Evolutionary conservation across 306 rosid species (phyloP), one percentile per base, ranked within the genome.

Genomic region (Fagus sylvatica): DNA sequence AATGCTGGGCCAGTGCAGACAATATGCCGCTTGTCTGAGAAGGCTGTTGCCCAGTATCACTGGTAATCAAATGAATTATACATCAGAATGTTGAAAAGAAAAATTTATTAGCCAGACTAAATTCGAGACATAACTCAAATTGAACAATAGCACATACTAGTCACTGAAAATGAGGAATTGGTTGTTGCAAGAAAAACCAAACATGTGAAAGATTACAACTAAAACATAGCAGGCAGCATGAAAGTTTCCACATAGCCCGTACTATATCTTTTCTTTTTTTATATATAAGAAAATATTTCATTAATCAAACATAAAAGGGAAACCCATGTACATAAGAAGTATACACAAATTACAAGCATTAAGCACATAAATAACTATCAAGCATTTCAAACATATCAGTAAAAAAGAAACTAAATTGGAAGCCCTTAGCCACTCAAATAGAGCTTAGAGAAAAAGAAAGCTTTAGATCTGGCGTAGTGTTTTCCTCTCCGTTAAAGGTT

Each of bases 1-100:
- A 88, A 82, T 75, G 93, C 86, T 61, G 85, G 55, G 93, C 97
- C 76, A 95, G 86, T 84, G 84, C 87, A 74, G 89, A 91, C 30
- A 91, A 79, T 77, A 95, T 79, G 88, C 93, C 82, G 53, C 85
- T 87, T 76, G 71, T 88, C 78, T 82, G 79, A 74, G 91, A 79
- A 72, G 83, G 72, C 72, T 76, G 83, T 79, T 87, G 86, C 77
- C 41, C 55, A 15, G 78, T 78, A 71, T 71, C 57, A 68, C 91
- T 88, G 85, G 82, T 75, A 67, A 81, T 74, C 71, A 56, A 68
- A 83, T 49, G 64, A 79, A 80, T 81, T 48, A 72, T 28, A 75
- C 33, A 60, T 81, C 61, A 81, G 78, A 75, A 76, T 30, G 22
- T 40, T 37, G 15, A 36, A 53, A 32, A 34, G 56, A 30, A 22